Evolutionary conservation across 495 filamentous ascomycete genomes (phyloP).

Genomic region (Penicillium cinerascens): DNA sequence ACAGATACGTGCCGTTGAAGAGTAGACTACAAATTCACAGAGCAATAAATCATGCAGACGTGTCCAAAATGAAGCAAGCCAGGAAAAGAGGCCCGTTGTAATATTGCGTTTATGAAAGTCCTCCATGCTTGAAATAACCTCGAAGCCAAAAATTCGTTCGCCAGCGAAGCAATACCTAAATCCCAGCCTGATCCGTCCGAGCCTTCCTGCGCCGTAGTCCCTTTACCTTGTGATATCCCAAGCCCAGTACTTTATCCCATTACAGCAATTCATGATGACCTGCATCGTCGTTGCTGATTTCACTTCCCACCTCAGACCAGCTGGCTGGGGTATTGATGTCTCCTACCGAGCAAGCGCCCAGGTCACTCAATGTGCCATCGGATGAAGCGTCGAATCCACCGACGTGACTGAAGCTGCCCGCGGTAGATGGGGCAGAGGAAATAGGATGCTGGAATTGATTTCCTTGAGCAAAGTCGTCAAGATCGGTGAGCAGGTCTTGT

Average conservation of each 20-base stretch:
- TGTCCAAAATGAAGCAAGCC: background rate
- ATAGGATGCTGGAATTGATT: slow-evolving; percentile 21
- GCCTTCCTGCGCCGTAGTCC: slow-evolving; percentile 5
- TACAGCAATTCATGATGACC: slow-evolving; percentile 28
- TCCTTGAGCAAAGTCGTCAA: slow-evolving; percentile 9
- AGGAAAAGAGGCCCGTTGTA: background rate
- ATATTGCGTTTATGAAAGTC: background rate
- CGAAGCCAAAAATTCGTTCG: background rate
- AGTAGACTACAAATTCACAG: background rate
- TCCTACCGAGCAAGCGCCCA: slow-evolving; percentile 40
- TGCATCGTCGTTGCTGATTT: slow-evolving; percentile 54
- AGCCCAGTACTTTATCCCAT: background rate
- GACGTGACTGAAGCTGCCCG: slow-evolving; percentile 38
- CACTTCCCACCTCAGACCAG: slow-evolving; percentile 78
- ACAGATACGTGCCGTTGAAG: background rate
- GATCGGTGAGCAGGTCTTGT: slow-evolving; percentile 9
- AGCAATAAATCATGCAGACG: background rate
- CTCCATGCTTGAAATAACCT: background rate
- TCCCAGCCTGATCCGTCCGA: background rate
- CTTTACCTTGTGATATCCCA: background rate
- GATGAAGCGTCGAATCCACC: slow-evolving; percentile 33
- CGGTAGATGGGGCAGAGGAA: slow-evolving; percentile 35
- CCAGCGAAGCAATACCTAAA: background rate
- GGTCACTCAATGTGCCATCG: slow-evolving; percentile 64
- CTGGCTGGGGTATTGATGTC: slow-evolving; percentile 63